Conservation (phyloP, 257 asterid genomes). For the Gentiana macrophylla region DNA sequence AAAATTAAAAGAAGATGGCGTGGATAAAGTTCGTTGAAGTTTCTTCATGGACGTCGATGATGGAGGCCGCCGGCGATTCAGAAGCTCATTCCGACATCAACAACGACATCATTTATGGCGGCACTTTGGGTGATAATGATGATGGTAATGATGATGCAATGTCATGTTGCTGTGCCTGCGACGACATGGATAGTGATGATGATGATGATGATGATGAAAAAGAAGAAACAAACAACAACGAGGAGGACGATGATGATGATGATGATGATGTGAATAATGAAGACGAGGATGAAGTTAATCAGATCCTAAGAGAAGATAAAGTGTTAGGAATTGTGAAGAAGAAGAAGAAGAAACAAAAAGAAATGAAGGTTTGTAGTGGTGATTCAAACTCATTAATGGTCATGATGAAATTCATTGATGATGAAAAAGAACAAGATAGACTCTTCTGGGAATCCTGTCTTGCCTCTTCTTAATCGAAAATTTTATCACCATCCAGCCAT, state of each 20-base stretch:
- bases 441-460: slow-evolving; percentile 68
- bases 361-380: slow-evolving; percentile 23
- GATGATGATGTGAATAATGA: slow-evolving; percentile 15
- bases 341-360: slow-evolving; percentile 15
- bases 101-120: slow-evolving; percentile 8
- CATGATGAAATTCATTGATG: slow-evolving; percentile 17
- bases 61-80: slow-evolving; percentile 58
- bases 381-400: background rate
- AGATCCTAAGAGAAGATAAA: slow-evolving; percentile 14
- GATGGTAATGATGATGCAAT: slow-evolving; percentile 17
- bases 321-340: background rate
- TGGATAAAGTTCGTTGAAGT: slow-evolving; percentile 6
- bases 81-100: slow-evolving; percentile 16
- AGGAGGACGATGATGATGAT: slow-evolving; percentile 5
- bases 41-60: slow-evolving; percentile 18
- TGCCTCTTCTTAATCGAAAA: slow-evolving; percentile 23
- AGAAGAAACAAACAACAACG: background rate
- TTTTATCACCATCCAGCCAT: too few relatives aligned
- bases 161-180: slow-evolving; percentile 44
- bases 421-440: slow-evolving; percentile 36
- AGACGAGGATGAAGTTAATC: slow-evolving; percentile 53
- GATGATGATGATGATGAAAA: slow-evolving; percentile 3
- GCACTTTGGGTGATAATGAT: background rate
- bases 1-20: background rate
- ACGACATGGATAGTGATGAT: background rate